Evolutionary conservation across 1,284 basidiomycete genomes (phyloP).

Genomic region (Papiliotrema flavescens): DNA sequence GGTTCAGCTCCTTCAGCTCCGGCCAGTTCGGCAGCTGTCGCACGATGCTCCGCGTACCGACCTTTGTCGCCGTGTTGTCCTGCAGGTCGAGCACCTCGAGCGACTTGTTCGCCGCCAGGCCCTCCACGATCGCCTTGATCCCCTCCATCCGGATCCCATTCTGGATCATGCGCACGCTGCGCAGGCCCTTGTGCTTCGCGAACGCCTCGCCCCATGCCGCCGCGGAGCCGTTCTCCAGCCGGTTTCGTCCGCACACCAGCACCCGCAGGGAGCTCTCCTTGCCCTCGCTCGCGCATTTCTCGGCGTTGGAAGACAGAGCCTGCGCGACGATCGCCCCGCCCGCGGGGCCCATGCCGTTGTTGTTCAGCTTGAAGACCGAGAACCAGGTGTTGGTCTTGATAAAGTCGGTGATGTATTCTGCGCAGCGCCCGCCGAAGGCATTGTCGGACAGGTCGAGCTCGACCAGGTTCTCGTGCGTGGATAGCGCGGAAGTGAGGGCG

Average conservation of each 20-base stretch:
- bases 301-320: conserved; percentile 75
- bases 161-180: conserved; percentile 89
- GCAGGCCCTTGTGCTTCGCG: conserved; percentile 68
- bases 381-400: conserved; percentile 74
- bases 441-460: conserved; percentile 94
- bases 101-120: conserved; percentile 65
- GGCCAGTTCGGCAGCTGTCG: conserved; percentile 68
- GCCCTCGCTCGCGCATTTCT: conserved; percentile 63
- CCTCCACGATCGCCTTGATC: conserved; percentile 73
- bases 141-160: conserved; percentile 97
- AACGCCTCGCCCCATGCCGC: conserved; percentile 82
- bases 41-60: conserved; percentile 72
- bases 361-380: conserved; percentile 84
- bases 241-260: conserved; percentile 90
- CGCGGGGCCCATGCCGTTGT: conserved; percentile 93
- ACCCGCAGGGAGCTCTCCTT: conserved; percentile 67
- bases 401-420: conserved; percentile 90
- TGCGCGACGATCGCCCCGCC: conserved; percentile 83
- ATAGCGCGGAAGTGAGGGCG: conserved; percentile 83
- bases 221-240: conserved; percentile 88
- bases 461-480: conserved; percentile 70
- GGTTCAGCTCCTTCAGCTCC: conserved; percentile 69
- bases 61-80: conserved; percentile 86
- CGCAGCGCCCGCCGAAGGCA: conserved; percentile 92
- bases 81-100: conserved; percentile 84